Evolutionary conservation across 192 early-diverging fungal genomes (phyloP).

Genomic region (Coemansia sp.): DNA sequence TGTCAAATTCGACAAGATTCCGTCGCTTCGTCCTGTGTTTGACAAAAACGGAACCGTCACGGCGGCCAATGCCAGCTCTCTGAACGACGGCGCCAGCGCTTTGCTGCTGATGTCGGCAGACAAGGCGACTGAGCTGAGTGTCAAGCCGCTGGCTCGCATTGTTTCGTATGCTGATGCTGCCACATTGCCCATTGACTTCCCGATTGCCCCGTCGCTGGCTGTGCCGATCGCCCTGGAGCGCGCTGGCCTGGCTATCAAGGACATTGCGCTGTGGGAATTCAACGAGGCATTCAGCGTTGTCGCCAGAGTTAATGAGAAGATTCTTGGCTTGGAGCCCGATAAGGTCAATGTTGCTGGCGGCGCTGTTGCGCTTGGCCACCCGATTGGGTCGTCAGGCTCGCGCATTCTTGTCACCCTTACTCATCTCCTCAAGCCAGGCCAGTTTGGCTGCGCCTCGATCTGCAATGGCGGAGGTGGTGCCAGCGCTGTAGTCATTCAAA

Average conservation of each 20-base stretch:
- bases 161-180: slow-evolving; percentile 91
- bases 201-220: slow-evolving; percentile 90
- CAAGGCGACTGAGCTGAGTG: slow-evolving; percentile 69
- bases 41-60: slow-evolving; percentile 91
- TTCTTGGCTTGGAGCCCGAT: slow-evolving; percentile 66
- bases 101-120: slow-evolving; percentile 78
- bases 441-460: slow-evolving; percentile 76
- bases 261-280: slow-evolving; percentile 92
- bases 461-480: slow-evolving; percentile 84
- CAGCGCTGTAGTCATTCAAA: slow-evolving; percentile 67
- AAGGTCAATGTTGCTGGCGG: slow-evolving; percentile 80
- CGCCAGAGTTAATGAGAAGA: slow-evolving; percentile 84
- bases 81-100: slow-evolving; percentile 96
- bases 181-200: slow-evolving; percentile 86
- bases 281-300: slow-evolving; percentile 98
- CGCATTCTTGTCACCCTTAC: slow-evolving; percentile 82
- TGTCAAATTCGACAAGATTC: slow-evolving; percentile 88
- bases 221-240: slow-evolving; percentile 89
- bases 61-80: slow-evolving; percentile 91
- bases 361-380: slow-evolving; percentile 78
- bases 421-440: slow-evolving; percentile 76
- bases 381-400: slow-evolving; percentile 73
- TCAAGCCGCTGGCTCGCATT: slow-evolving; percentile 87
- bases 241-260: slow-evolving; percentile 76
- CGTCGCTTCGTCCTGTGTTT: slow-evolving; percentile 75